Evolutionary conservation across 2,329 filamentous ascomycete species (phyloP), one percentile per base, ranked within the genome.

Genomic region (Pseudocercospora crystallina): DNA sequence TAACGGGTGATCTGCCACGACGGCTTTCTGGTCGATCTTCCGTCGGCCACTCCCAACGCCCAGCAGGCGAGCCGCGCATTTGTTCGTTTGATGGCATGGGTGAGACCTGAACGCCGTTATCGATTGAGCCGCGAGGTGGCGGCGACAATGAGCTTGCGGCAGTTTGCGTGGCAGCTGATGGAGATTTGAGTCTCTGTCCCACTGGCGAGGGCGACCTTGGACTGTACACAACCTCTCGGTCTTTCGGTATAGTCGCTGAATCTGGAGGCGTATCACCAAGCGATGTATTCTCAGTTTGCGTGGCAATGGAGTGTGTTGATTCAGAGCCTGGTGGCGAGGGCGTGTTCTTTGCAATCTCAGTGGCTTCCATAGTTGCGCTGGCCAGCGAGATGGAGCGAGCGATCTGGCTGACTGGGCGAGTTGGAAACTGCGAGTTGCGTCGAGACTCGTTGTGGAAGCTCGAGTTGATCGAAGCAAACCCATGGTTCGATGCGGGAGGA

Each of bases 181-280:
- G 50, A n/a, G 50, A 48, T 11, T 42, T 46, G 11, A 53, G 45
- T n/a, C 39, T 13, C n/a, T 17, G 14, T 13, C 31, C 46, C 8
- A 31, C 39, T n/a, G 50, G 50, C 3, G 50, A 48, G 8, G 34
- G 17, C 5, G 50, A 42, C 15, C 50, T 29, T 5, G 50, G 50
- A 30, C 44, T 53, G 36, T 48, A 49, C n/a, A 53, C 35, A 7
- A 53, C 50, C 43, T 53, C 50, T 31, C 48, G 50, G 12, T 46
- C 45, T 41, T 53, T 53, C 2, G 50, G 40, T 5, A 31, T 34
- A 2, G 26, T 42, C 4, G 45, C 35, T 17, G 50, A 47, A 10
- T 14, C 13, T 13, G 44, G 50, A 10, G 45, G 36, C 40, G 44
- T 33, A n/a, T 53, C 50, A 17, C 13, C 26, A 12, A 37, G 14